Base-by-base conservation (phyloP, 2,329 filamentous ascomycete genomes). In the Beauveria rudraprayagi region DNA sequence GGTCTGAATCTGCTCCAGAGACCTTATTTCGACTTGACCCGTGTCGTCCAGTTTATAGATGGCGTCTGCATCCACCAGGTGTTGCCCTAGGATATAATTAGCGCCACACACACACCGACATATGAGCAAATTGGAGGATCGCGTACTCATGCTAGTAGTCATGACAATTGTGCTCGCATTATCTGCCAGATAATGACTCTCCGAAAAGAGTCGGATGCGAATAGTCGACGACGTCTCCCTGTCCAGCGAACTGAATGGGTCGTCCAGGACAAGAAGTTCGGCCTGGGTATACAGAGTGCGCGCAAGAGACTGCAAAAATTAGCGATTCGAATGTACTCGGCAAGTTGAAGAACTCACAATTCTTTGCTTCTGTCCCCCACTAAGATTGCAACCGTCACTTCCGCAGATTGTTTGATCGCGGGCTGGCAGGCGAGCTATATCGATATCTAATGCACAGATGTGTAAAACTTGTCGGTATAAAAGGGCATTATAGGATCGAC, bases 291-390 rank as follows among this genome's bases (percentile, higher is more conserved):
- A 65, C 0, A 65, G 3, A 11, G 63, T n/a, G 1, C 58, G 50
- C 4, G 58, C 58, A 26, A 61, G 26, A 5, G 58, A 34, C 56
- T 60, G 14, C 5, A 16, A 40, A 40, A 41, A 9, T 55, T 44
- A 55, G 53, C 22, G 14, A n/a, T 7, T n/a, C 17, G 46, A 43
- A 40, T 17, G 16, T n/a, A 22, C 2, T 53, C 40, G 10, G 9
- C 2, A 11, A 19, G 19, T 5, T 14, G 5, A 19, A 9, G 4
- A 9, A 67, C 70, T 65, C 47, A 71, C 70, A 7, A 74, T 64
- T 43, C 72, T 65, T 54, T 74, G 70, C 40, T 70, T 73, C 50
- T 74, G 72, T 1, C 72, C 72, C 28, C 72, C 72, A 22, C 72
- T 74, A 0, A 74, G 62, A 17, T 71, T 72, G 11, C 72, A 61